A percentile compares a stretch with the other conserved stretches of the same genome.
Evolutionary conservation across 495 filamentous ascomycete genomes (phyloP).

Genomic region (Penicillium angulare): DNA sequence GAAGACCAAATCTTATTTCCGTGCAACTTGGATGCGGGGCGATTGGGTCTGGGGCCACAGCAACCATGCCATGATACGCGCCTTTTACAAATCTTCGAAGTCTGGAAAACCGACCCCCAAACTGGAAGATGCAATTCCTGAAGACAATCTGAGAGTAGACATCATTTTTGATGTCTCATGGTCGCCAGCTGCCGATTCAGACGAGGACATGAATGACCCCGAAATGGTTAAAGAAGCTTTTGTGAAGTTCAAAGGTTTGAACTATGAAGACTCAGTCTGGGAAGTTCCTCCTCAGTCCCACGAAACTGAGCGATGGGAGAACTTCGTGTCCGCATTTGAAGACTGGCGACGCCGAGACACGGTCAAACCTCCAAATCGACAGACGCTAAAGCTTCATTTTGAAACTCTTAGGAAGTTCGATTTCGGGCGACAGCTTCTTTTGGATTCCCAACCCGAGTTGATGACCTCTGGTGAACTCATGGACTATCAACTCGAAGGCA

Average conservation of each 20-base stretch:
- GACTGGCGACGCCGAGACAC: constrained; percentile 79
- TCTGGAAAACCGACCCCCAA: constrained; percentile 64
- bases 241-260: constrained; percentile 93
- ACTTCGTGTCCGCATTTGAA: constrained; percentile 77
- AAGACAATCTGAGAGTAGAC: constrained; percentile 80
- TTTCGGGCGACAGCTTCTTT: constrained; percentile 64
- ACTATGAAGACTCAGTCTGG: constrained; percentile 90
- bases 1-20: constrained; percentile 73
- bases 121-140: constrained; percentile 75
- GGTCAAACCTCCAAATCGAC: constrained; percentile 54
- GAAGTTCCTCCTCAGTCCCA: constrained; percentile 72
- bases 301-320: constrained; percentile 68
- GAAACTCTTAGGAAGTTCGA: constrained; percentile 56
- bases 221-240: constrained; percentile 55
- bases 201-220: constrained; percentile 39
- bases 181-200: constrained; percentile 27
- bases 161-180: constrained; percentile 82
- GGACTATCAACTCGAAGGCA: constrained; percentile 88
- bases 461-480: constrained; percentile 81
- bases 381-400: constrained; percentile 58
- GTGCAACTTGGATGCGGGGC: constrained; percentile 80
- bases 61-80: constrained; percentile 58
- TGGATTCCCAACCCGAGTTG: constrained; percentile 69
- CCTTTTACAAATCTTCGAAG: constrained; percentile 70
- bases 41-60: constrained; percentile 86